Percentiles rank a stretch among this genome's conserved stretches.
These are phyloP conservation scores for Exophiala spinifera DNA, from an alignment of 2,329 filamentous ascomycete species.

Conservation along the genomic window DNA sequence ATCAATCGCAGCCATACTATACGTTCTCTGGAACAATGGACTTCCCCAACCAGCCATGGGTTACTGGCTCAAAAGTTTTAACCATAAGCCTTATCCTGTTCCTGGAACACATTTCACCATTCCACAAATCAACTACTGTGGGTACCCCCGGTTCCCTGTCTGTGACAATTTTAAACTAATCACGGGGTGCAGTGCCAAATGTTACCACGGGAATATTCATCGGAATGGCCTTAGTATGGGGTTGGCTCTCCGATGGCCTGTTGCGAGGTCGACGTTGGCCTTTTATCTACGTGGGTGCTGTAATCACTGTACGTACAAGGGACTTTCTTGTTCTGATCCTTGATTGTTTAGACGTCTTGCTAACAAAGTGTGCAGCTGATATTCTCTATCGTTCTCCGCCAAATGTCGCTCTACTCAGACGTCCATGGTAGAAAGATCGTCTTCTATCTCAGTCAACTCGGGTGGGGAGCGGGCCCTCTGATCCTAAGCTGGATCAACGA, in stretches of 20 bases:
- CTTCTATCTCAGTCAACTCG: constrained; percentile 37
- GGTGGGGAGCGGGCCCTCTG: constrained; percentile 37
- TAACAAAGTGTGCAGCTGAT: constrained; percentile 29
- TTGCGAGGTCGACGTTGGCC: constrained; percentile 37
- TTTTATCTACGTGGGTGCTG: constrained; percentile 40
- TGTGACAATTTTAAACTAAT: not conserved
- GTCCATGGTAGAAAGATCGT: constrained; percentile 37
- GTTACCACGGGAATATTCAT: constrained; percentile 38
- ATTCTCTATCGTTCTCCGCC: constrained; percentile 34
- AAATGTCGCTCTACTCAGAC: constrained; percentile 39
- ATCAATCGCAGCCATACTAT: too few species aligned
- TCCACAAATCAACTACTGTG: constrained; percentile 38
- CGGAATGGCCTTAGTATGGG: constrained; percentile 37
- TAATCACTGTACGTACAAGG: constrained; percentile 33
- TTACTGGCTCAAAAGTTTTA: constrained; percentile 45
- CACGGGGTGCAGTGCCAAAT: constrained; percentile 30
- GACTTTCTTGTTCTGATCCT: too few species aligned
- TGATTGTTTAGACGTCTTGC: not conserved
- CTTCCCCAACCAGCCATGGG: constrained; percentile 38
- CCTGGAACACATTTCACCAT: constrained; percentile 36
- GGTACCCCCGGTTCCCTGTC: constrained; percentile 8
- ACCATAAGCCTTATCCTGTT: constrained; percentile 35
- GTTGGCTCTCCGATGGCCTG: constrained; percentile 39
- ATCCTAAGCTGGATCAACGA: constrained; percentile 41
- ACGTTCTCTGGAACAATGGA: constrained; percentile 16